Conservation (phyloP, 139 green algal species). For the Pseudopediastrum boryanum region DNA sequence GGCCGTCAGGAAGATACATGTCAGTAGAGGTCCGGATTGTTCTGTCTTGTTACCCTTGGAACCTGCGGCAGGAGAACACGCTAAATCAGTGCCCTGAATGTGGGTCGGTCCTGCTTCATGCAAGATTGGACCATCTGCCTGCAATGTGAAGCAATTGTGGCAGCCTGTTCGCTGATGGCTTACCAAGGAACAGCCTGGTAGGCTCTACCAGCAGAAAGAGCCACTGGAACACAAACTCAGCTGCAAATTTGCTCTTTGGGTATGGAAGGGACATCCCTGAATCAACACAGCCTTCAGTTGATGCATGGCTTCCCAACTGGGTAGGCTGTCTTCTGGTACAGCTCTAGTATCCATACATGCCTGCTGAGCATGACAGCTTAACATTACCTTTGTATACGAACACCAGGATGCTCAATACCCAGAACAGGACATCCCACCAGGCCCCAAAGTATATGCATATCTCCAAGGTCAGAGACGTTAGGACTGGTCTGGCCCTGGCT, state of each 20-base stretch:
- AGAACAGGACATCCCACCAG: slow-evolving; percentile 61
- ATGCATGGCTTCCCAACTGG: no score
- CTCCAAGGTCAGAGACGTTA: slow-evolving; percentile 55
- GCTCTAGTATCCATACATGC: no score
- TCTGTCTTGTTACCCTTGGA: slow-evolving; percentile 75
- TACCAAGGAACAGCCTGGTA: slow-evolving; percentile 57
- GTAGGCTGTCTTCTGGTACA: no score
- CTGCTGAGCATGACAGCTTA: slow-evolving; percentile 1
- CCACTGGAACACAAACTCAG: slow-evolving; percentile 61
- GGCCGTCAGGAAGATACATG: slow-evolving; percentile 46
- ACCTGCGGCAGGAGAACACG: slow-evolving; percentile 31
- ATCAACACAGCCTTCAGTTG: no score
- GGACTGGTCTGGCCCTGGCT: slow-evolving; percentile 53
- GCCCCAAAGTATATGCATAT: slow-evolving; percentile 65
- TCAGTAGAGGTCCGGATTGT: slow-evolving; percentile 47
- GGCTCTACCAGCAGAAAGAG: slow-evolving; percentile 61
- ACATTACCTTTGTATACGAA: slow-evolving; percentile 63
- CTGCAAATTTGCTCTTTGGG: slow-evolving; percentile 51
- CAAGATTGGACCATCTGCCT: not conserved
- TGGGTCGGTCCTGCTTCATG: no score
- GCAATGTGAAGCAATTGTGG: not conserved
- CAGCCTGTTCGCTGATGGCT: slow-evolving; percentile 8
- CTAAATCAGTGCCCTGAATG: no score
- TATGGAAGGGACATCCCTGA: slow-evolving; percentile 60
- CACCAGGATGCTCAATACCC: slow-evolving; percentile 55